These are phyloP conservation scores for Babesia caballi DNA, from an alignment of 169 alveolate species.

Conservation along the genomic window DNA sequence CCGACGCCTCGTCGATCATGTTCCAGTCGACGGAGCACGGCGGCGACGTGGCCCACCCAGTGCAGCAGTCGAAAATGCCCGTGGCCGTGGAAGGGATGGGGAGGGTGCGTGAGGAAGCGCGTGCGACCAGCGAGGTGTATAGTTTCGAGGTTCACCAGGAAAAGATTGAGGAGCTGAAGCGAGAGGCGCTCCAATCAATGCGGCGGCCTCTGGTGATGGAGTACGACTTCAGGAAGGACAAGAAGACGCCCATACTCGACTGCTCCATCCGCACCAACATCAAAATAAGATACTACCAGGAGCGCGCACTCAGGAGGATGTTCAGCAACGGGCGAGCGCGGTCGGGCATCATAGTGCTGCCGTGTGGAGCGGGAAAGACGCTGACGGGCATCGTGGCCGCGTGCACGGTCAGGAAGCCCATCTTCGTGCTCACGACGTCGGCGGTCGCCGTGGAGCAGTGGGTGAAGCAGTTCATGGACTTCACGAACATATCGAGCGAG, in stretches of 20 bases:
- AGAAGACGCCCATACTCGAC: slow-evolving; percentile 81
- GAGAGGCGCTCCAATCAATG: slow-evolving; percentile 84
- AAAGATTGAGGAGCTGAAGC: slow-evolving; percentile 84
- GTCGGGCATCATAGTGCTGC: slow-evolving; percentile 98
- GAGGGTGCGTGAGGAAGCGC: background rate
- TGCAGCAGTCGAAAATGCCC: slow-evolving; percentile 24
- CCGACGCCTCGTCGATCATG: slow-evolving; percentile 36
- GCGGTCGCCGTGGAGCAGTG: slow-evolving; percentile 93
- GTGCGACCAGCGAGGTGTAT: slow-evolving; percentile 65
- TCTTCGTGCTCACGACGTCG: slow-evolving; percentile 86
- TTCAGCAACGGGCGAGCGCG: slow-evolving; percentile 97
- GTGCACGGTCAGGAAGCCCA: slow-evolving; percentile 92
- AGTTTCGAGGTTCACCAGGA: slow-evolving; percentile 86
- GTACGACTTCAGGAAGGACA: slow-evolving; percentile 93
- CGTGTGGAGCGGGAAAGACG: slow-evolving; percentile 99
- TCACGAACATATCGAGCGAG: slow-evolving; percentile 86
- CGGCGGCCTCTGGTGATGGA: slow-evolving; percentile 95
- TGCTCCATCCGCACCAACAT: slow-evolving; percentile 89
- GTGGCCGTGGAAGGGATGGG: slow-evolving; percentile 23
- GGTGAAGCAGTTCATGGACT: slow-evolving; percentile 85
- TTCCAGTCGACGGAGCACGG: background rate
- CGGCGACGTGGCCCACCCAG: slow-evolving; percentile 3
- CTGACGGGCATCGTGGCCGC: slow-evolving; percentile 98
- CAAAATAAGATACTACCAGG: slow-evolving; percentile 89
- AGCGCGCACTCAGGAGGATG: slow-evolving; percentile 95